Conservation (phyloP, 208 protist genomes). For the Endotrypanum monterogeii region DNA sequence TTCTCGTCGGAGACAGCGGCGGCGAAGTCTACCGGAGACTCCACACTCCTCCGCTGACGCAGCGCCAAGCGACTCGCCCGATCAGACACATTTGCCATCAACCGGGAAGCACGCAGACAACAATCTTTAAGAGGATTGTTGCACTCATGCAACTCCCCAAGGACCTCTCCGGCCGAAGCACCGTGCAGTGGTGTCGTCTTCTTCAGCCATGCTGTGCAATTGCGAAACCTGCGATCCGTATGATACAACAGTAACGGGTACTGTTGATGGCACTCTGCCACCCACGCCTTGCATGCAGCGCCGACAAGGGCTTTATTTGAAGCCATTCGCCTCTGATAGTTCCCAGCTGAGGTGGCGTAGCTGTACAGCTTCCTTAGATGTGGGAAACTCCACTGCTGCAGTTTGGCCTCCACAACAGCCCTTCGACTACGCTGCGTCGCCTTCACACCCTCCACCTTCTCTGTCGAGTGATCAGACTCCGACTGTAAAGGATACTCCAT, state of each 20-base stretch:
- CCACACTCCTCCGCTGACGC: not conserved
- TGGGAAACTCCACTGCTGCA: slow-evolving; percentile 23
- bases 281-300: not conserved
- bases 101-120: not conserved
- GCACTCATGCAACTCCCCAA: slow-evolving; percentile 6
- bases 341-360: not conserved
- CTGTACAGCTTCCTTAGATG: slow-evolving; percentile 28
- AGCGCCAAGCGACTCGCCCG: slow-evolving; percentile 4
- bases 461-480: not conserved
- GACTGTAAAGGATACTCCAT: not conserved
- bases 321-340: not conserved
- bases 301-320: not conserved
- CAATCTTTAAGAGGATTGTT: not conserved
- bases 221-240: not conserved
- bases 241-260: not conserved
- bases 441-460: not conserved
- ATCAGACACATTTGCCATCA: not conserved
- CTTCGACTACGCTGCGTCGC: not conserved
- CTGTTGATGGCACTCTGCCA: slow-evolving; percentile 3
- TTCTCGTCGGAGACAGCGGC: slow-evolving; percentile 1
- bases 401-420: not conserved
- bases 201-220: too few species aligned
- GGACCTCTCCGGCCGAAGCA: not conserved
- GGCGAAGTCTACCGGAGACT: not conserved
- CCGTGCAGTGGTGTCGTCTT: not conserved